Base-by-base conservation (phyloP, 2,329 filamentous ascomycete species). In the Sarocladiaceae sp. region DNA sequence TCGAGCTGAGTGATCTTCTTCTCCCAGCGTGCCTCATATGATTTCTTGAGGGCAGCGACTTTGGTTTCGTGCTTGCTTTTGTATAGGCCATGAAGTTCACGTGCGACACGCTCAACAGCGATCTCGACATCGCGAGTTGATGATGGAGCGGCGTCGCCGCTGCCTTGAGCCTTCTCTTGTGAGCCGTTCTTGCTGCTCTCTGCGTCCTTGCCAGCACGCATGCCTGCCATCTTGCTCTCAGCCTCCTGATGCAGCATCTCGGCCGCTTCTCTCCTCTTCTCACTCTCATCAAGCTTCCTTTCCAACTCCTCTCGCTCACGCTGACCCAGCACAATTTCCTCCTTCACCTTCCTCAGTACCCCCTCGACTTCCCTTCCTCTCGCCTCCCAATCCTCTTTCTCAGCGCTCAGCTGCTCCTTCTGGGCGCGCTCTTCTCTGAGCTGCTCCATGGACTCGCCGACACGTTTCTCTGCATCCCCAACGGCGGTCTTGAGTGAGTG, bases 1-100 rank as follows among this genome's bases (percentile, higher is more conserved):
- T 95, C 86, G 3, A 95, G 77, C 55, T 91, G 86, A 44, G 78
- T 79, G 46, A 91, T 79, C 58, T 85, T 87, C 73, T 94, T 94
- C 65, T 95, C 88, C 78, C 88, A 93, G 45, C 91, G 82, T 37
- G 78, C 78, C 62, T 96, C 88, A 66, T 97, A 85, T 50, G 78
- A 83, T 66, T 83, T 83, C 68, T 84, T 97, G 51, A 98, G 73
- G 3, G 90, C 91, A 1, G 87, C 79, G 34, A 97, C 91, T 70
- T 98, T 98, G 50, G 83, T 88, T 69, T 97, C 91, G 62, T 98
- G 93, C 68, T 98, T 98, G 59, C 85, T 82, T 69, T 96, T 97
- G 76, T 98, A 98, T 10, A 95, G 75, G 0, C 83, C 76, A 61
- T 98, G 93, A 32, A 98, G 75, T 59, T 98, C 93, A 23, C 88